phyloP scores from a whole-genome alignment of 116 monocot genomes.

The Thalassia testudinum region DNA sequence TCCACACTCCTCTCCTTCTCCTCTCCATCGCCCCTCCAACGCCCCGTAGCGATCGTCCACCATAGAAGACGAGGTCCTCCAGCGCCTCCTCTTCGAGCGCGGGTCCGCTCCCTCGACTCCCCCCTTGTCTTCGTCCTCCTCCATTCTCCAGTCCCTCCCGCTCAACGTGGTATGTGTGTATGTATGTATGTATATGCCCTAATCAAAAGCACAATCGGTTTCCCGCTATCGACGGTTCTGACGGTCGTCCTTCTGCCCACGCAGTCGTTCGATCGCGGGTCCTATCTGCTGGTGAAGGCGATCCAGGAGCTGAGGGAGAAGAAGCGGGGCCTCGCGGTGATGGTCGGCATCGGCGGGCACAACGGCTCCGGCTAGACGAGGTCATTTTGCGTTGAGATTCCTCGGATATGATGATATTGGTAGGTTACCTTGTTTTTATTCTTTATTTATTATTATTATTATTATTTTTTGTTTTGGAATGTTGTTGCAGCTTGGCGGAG shows the following conservation, averaged over 20 bases:
- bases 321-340: slow-evolving; percentile 74
- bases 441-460: too few species aligned
- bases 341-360: slow-evolving; percentile 91
- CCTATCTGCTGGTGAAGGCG: slow-evolving; percentile 84
- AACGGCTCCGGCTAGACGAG: slow-evolving; percentile 95
- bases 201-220: too few species aligned
- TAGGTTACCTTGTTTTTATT: too few species aligned
- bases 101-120: slow-evolving; percentile 12
- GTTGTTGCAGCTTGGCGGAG: slow-evolving; percentile 81
- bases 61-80: slow-evolving; percentile 24
- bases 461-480: slow-evolving; percentile 1
- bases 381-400: slow-evolving; percentile 3
- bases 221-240: too few species aligned
- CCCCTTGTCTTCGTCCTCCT: slow-evolving; percentile 25
- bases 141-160: slow-evolving; percentile 77
- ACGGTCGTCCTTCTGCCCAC: too few species aligned
- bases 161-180: slow-evolving; percentile 79
- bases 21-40: too few species aligned
- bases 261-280: slow-evolving; percentile 94
- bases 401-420: not conserved
- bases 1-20: too few species aligned
- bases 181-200: too few species aligned
- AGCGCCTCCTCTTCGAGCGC: slow-evolving; percentile 4
- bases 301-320: slow-evolving; percentile 88
- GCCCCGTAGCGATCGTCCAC: too few species aligned